These are phyloP conservation scores for Populus euphratica DNA, from an alignment of 345 rosid species.

Conservation along the genomic window DNA sequence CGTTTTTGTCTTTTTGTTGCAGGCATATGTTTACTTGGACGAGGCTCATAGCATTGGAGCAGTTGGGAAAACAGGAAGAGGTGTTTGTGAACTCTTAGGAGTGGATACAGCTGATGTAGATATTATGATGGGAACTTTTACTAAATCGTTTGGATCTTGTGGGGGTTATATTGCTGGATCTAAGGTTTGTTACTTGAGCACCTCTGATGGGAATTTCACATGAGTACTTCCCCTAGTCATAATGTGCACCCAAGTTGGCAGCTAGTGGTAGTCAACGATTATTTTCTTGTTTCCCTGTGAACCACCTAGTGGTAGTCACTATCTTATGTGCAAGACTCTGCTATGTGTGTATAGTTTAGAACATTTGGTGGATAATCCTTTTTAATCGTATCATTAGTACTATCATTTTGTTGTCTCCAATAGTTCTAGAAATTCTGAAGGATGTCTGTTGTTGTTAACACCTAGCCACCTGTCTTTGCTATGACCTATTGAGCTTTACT, in stretches of 20 bases:
- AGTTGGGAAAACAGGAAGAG: slow-evolving; percentile 86
- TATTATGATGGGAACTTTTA: slow-evolving; percentile 98
- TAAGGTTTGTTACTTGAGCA: slow-evolving; percentile 46
- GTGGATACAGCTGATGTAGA: slow-evolving; percentile 90
- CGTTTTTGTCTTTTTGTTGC: background rate
- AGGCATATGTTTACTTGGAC: slow-evolving; percentile 88
- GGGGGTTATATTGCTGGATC: slow-evolving; percentile 98
- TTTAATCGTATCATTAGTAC: background rate
- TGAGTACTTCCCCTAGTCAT: background rate
- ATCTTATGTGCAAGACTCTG: background rate
- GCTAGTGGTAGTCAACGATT: no score
- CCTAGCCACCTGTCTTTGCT: background rate
- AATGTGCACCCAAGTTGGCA: background rate
- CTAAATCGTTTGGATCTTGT: slow-evolving; percentile 96
- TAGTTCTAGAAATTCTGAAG: background rate
- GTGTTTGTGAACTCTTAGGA: slow-evolving; percentile 93
- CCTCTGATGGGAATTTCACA: background rate
- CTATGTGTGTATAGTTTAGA: background rate
- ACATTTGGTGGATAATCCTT: background rate
- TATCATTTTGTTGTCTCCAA: background rate
- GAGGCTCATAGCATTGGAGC: slow-evolving; percentile 99
- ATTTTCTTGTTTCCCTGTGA: background rate
- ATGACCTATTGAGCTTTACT: background rate
- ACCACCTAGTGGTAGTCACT: background rate
- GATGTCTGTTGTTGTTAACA: background rate